phyloP scores from a whole-genome alignment of 306 rosid species.

The Vicia sativa region DNA sequence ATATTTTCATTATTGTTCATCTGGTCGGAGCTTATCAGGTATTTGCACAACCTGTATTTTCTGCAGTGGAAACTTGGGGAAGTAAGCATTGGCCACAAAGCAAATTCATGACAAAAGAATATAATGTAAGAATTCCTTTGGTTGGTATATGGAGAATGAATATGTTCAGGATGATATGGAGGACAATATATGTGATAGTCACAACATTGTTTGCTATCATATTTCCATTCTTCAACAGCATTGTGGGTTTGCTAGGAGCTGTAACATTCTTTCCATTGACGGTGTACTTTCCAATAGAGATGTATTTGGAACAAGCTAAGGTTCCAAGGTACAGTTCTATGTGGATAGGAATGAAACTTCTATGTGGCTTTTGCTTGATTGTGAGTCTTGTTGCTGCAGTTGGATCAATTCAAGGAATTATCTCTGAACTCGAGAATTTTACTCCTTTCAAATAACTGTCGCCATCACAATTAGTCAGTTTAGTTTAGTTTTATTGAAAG shows the following conservation, averaged over 20 bases:
- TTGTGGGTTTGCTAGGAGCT: slow-evolving; percentile 65
- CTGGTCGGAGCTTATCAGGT: slow-evolving; percentile 56
- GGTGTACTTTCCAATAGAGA: slow-evolving; percentile 61
- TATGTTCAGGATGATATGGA: slow-evolving; percentile 50
- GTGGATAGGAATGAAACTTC: slow-evolving; percentile 2
- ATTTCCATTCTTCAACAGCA: slow-evolving; percentile 67
- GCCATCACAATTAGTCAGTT: no score
- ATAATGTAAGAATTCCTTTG: slow-evolving; percentile 36
- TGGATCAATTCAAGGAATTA: slow-evolving; percentile 16
- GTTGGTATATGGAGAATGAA: slow-evolving; percentile 49
- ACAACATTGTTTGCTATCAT: slow-evolving; percentile 45
- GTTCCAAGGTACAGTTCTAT: slow-evolving; percentile 35
- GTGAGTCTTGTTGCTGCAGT: slow-evolving; percentile 13
- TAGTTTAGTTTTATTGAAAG: no score
- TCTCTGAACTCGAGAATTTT: background rate
- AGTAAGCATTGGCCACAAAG: slow-evolving; percentile 45
- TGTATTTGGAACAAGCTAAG: slow-evolving; percentile 48
- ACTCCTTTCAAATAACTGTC: no score
- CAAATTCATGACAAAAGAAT: slow-evolving; percentile 45
- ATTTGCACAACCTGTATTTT: slow-evolving; percentile 43
- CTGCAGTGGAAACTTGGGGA: slow-evolving; percentile 37
- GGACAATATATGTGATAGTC: slow-evolving; percentile 49
- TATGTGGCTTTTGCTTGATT: slow-evolving; percentile 2
- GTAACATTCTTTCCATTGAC: slow-evolving; percentile 59
- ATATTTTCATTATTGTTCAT: slow-evolving; percentile 49